Evolutionary conservation across 768 basidiomycete species (phyloP), one percentile per base, ranked within the genome.

Genomic region (Russula lepida): DNA sequence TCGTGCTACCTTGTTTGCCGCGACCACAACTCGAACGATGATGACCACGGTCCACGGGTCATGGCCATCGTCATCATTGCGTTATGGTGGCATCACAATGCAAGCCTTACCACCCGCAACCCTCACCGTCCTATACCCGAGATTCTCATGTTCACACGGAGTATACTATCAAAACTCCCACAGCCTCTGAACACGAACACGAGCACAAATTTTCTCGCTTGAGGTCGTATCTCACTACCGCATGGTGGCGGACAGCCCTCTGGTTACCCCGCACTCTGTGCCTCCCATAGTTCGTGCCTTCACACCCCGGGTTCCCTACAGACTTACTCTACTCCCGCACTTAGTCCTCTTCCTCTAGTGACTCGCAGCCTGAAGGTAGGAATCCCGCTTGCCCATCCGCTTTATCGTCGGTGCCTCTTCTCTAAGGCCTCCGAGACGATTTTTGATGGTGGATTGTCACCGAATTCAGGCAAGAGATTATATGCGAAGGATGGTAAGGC

Each of bases 381-480:
- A n/a, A n/a, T n/a, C n/a, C n/a, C n/a, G n/a, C n/a, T n/a, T n/a
- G 13, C 35, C 35, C 9, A 21, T 62, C n/a, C 56, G n/a, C 25
- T 62, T 62, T 56, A 62, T 62, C 25, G 60, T 62, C 21, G 60
- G 60, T 62, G 28, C 21, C 56, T 17, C 27, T 17, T 35, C 19
- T 25, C 43, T 21, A 19, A 8, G 4, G 3, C 35, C 9, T 21
- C n/a, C 21, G 43, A 21, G 21, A n/a, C 9, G 17, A 6, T 30
- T 15, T 28, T 30, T 49, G 6, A 39, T 21, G 30, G 48, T 33
- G 9, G 13, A 13, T 4, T 27, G 7, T 6, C 6, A 11, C 12
- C 11, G n/a, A 21, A 21, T 32, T 6, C 15, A 62, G 60, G 55
- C 7, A 57, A 57, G 35, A 56, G 60, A 2, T n/a, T 30, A 12